phyloP scores from a whole-genome alignment of 176 grass and related monocot species.

The Olyra latifolia region DNA sequence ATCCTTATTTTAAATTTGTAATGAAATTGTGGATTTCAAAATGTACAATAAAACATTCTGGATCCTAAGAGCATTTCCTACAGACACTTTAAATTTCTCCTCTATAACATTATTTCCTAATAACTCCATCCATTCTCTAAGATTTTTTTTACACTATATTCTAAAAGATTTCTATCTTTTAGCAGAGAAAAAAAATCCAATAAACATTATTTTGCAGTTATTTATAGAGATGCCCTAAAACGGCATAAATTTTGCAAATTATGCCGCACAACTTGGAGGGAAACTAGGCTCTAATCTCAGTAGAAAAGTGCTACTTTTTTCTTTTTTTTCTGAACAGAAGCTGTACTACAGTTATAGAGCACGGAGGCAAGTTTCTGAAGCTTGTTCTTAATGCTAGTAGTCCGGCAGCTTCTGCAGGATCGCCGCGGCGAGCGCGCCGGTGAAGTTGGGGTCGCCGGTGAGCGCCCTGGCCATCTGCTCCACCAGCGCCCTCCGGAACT shows the following conservation, averaged over 20 bases:
- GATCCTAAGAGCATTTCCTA: neutral
- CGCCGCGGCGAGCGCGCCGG: slow-evolving; percentile 48
- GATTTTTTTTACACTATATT: too few species aligned
- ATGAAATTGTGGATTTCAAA: neutral
- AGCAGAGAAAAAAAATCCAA: neutral
- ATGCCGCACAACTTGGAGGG: neutral
- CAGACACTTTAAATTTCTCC: too few species aligned
- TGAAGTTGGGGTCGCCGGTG: slow-evolving; percentile 61
- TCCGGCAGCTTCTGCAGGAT: slow-evolving; percentile 60
- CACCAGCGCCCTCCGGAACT: slow-evolving; percentile 56
- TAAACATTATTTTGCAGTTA: too few species aligned
- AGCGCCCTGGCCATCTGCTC: slow-evolving; percentile 72
- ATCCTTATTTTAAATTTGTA: neutral
- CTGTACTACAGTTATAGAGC: neutral
- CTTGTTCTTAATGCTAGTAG: slow-evolving; percentile 3
- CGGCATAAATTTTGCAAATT: too few species aligned
- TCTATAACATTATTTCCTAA: too few species aligned
- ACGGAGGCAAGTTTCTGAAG: neutral
- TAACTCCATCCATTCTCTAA: too few species aligned
- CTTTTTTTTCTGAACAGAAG: neutral
- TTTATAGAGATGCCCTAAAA: too few species aligned
- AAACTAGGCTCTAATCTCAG: neutral
- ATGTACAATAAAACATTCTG: slow-evolving; percentile 2
- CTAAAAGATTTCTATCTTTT: too few species aligned
- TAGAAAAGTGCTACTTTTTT: neutral